A percentile compares a stretch with the other conserved stretches of the same genome.
Evolutionary conservation across 2,329 filamentous ascomycete species (phyloP).

Genomic region (Sphaceloma murrayae): DNA sequence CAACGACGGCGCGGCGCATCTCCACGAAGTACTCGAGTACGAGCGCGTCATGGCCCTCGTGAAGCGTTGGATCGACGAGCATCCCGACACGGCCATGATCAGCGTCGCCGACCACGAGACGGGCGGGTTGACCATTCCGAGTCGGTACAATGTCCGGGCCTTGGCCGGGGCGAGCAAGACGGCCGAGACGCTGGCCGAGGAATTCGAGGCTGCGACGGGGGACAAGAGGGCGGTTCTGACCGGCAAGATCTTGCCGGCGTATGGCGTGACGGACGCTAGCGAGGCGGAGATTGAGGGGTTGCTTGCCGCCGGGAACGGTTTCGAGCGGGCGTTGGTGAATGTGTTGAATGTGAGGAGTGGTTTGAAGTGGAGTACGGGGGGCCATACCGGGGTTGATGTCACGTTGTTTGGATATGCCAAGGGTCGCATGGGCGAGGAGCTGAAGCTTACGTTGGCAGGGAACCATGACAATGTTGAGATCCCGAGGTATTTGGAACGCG

Average conservation of each 20-base stretch:
- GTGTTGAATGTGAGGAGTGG: slow-evolving; percentile 28
- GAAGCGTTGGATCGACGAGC: slow-evolving; percentile 33
- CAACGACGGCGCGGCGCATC: slow-evolving; percentile 25
- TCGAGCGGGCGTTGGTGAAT: slow-evolving; percentile 25
- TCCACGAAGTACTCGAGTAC: slow-evolving; percentile 35
- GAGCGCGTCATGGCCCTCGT: slow-evolving; percentile 33
- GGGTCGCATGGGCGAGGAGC: slow-evolving; percentile 21
- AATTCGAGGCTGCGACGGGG: slow-evolving; percentile 23
- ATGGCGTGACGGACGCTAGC: slow-evolving; percentile 26
- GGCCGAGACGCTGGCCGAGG: slow-evolving; percentile 27
- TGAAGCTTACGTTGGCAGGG: slow-evolving; percentile 24
- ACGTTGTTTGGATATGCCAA: slow-evolving; percentile 31
- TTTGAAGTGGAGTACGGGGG: slow-evolving; percentile 31
- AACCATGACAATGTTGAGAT: slow-evolving; percentile 29
- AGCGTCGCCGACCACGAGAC: slow-evolving; percentile 36
- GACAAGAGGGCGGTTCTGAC: slow-evolving; percentile 27
- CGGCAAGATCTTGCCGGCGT: slow-evolving; percentile 26
- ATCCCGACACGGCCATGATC: slow-evolving; percentile 33
- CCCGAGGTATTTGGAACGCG: slow-evolving; percentile 25
- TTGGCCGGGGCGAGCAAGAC: slow-evolving; percentile 28
- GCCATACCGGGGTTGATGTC: slow-evolving; percentile 32
- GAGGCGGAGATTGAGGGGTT: slow-evolving; percentile 24
- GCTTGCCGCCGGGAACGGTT: slow-evolving; percentile 21
- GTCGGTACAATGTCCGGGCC: slow-evolving; percentile 29
- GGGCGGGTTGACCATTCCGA: slow-evolving; percentile 33